Evolutionary conservation across 78 protist species (phyloP), one percentile per base, ranked within the genome.

Genomic region (Diacronema lutheri): DNA sequence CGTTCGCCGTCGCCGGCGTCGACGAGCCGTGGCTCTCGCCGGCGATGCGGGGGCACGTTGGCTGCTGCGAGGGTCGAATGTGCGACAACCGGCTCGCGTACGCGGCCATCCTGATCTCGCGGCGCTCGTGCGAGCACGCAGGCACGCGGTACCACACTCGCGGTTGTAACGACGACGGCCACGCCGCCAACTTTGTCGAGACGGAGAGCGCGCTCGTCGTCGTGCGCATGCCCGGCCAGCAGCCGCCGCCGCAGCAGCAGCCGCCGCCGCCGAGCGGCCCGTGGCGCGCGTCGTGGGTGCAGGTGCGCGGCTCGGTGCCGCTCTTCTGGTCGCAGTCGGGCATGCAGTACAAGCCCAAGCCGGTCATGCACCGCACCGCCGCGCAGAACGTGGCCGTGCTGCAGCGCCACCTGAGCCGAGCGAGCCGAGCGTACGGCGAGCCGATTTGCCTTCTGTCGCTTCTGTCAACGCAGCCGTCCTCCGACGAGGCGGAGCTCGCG

Each of bases 401-500:
- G 38, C 55, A 37, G 29, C 35, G 31, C 23, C 79, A 71, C 79
- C 31, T 71, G 37, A 58, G 0, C 25, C 12, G 12, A 58, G 58
- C 9, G 58, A 1, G 3, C 31, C 13, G 6, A 6, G 37, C 31
- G 29, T 41, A 71, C 79, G 79, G 79, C 58, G 3, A 4, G 56
- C 33, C 58, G 21, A 26, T 41, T 37, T 13, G 41, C 38, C 79
- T 71, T 35, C 29, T 61, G 58, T 26, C 38, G 38, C 79, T 71
- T 3, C 79, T 71, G 35, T 10, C 21, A 38, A 23, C 6, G 60
- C 60, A 16, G 23, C n/a, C n/a, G n/a, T n/a, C n/a, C n/a, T n/a
- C 50, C 79, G 79, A 71, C 35, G 79, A 71, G 58, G 58, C 58
- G 26, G 79, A 25, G n/a, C 79, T 71, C 37, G 79, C 79, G n/a